Evolutionary conservation across 2,329 filamentous ascomycete species (phyloP), one percentile per base, ranked within the genome.

Genomic region (Xylaria sp.): DNA sequence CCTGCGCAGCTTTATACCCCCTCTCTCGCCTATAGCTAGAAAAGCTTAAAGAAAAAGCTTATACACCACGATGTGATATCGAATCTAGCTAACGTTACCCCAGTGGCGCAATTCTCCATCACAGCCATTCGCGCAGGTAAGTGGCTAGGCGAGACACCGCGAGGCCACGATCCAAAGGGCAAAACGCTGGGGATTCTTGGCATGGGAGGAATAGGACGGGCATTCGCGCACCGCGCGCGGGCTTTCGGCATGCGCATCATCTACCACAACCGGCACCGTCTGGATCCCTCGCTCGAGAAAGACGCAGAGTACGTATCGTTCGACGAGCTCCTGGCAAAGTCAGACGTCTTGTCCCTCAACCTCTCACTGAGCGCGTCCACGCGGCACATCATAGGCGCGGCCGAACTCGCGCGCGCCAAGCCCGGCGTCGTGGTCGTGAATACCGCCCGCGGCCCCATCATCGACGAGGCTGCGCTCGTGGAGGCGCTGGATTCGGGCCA

Each of bases 191-290:
- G 86, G 5, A 86, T 89, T 63, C 76, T 89, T 1, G 87, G 86
- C 11, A 87, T 88, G 85, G 87, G 87, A 29, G 85, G 86, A 10
- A 89, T 89, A 53, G 87, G 87, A 2, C 78, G 81, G 15, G 83
- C 84, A 6, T 80, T 72, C 56, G 80, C 79, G 20, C 80, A 84
- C 42, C 81, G 84, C 47, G 85, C 84, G 3, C 81, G 81, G 33
- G 72, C 71, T 11, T 87, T 88, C 68, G 86, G 86, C 47, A 86
- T 89, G 80, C 79, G 78, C 65, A 81, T 87, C n/a, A 82, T 85
- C 67, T 89, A 89, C 73, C 85, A 89, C 78, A 89, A 88, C 75
- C 82, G 80, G 4, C 73, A 70, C 2, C 75, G 72, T 1, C 80
- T 80, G 10, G 67, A 67, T n/a, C 54, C 72, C 13, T 59, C 79